Base-by-base conservation (phyloP, 495 filamentous ascomycete species). In the Xylaria telfairii region DNA sequence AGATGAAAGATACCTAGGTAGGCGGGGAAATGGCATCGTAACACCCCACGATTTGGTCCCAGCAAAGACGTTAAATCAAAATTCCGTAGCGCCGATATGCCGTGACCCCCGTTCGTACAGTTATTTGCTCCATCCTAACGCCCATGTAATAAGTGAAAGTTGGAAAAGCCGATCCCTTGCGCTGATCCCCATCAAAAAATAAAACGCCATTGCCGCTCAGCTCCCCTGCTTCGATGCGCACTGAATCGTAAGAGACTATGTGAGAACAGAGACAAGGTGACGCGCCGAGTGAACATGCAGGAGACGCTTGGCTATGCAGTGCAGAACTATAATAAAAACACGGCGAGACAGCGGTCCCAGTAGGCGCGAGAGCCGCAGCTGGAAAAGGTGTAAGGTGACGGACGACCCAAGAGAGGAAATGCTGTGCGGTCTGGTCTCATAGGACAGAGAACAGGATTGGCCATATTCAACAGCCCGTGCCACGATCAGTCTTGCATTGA, bases 51-150 rank as follows among this genome's bases (percentile, higher is more conserved):
- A 70, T 42, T 37, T 70, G 60, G 56, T 54, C 26, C 32, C 44
- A 21, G 24, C 21, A 69, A 37, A 60, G 8, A 54, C n/a, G 46
- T 62, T 37, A 39, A 56, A 34, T 37, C 17, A 64, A 63, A 56
- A 54, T 37, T 30, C 44, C 68, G 30, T 64, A 62, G 68, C 68
- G 46, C 68, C 68, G 59, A 70, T 63, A 51, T 64, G 2, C 68
- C 46, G 53, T 60, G 41, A n/a, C 39, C 57, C 44, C 26, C 44
- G 32, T 26, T 44, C 56, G 19, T 26, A 37, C 51, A 46, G 32
- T 60, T 57, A 15, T 30, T 63, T 53, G 37, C 59, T 56, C 59
- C 46, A 64, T 70, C 46, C 46, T 32, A 44, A 64, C 59, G 56
- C 68, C 68, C 68, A 46, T 64, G 67, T 51, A 47, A 21, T 24